Evolutionary conservation across 495 filamentous ascomycete genomes (phyloP), one percentile per base, ranked within the genome.

Genomic region (Talaromyces ruber): DNA sequence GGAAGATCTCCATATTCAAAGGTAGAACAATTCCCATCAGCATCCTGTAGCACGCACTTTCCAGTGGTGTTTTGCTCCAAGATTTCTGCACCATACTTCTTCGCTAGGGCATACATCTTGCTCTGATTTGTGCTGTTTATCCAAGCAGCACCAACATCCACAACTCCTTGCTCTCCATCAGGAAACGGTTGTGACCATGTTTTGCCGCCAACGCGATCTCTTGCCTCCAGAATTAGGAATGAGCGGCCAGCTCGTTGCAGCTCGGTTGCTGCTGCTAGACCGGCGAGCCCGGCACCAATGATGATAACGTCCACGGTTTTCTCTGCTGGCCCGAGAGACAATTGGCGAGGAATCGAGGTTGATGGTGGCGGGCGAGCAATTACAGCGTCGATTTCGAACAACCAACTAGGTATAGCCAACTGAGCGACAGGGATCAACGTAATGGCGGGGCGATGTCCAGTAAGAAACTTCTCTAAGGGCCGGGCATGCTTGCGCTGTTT

Each of bases 121-220:
- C 59, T 66, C 62, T 85, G 82, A 45, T 72, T 81, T 2, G 71
- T 76, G 51, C 80, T 73, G 65, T 83, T 84, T 58, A 82, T 76
- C 81, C 80, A 83, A 4, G 78, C 78, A 1, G 76, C 81, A 3
- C 80, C 81, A 22, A 83, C 61, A 43, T 83, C 81, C 22, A 73
- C 70, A n/a, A 64, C 22, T 18, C 74, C 76, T 65, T 61, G 39
- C 11, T 18, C 39, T 43, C 39, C 39, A 18, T 64, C 65, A 7
- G 61, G 45, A 0, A 67, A 60, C 1, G 63, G 62, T 3, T 34
- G 32, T 3, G 59, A 51, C n/a, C 70, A 77, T 0, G 72, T 78
- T 61, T 81, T 82, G 2, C 83, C 83, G 3, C 83, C 82, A 2
- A 84, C 79, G 7, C 77, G 72, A 63, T 81, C 70, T 1, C 74